Evolutionary conservation across 192 early-diverging fungal species (phyloP).

Genomic region (Coemansia sp.): DNA sequence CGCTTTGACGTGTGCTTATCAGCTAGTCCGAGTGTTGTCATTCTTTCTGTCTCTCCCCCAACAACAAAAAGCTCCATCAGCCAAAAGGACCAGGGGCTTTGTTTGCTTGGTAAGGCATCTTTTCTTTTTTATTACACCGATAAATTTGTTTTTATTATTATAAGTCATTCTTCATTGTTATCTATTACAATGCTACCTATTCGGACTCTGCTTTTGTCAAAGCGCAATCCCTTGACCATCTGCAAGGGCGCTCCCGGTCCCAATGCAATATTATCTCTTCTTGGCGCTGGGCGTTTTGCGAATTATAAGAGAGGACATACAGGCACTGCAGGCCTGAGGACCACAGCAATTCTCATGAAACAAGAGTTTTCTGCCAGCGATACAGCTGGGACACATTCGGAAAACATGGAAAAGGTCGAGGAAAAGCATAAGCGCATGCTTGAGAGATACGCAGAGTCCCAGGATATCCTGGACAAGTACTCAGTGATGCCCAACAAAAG

Average conservation of each 20-base stretch:
- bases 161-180: too few relatives aligned
- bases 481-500: constrained; percentile 50
- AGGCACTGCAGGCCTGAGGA: constrained; percentile 17
- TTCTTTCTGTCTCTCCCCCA: too few relatives aligned
- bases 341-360: constrained; percentile 14
- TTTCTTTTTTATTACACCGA: too few relatives aligned
- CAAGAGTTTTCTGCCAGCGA: constrained; percentile 10
- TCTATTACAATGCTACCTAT: not conserved
- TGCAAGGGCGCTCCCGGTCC: not conserved
- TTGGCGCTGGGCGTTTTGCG: not conserved
- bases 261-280: not conserved
- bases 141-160: too few relatives aligned
- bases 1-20: too few relatives aligned
- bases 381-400: constrained; percentile 7
- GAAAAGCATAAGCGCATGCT: constrained; percentile 54
- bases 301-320: not conserved
- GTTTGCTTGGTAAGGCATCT: too few relatives aligned
- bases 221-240: not conserved
- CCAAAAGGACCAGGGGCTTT: too few relatives aligned
- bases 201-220: not conserved
- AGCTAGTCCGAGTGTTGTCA: too few relatives aligned
- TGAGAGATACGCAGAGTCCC: constrained; percentile 43
- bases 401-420: constrained; percentile 24
- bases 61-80: too few relatives aligned
- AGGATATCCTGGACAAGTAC: constrained; percentile 50